Evolutionary conservation across 345 rosid genomes (phyloP).

Genomic region (Firmiana major): DNA sequence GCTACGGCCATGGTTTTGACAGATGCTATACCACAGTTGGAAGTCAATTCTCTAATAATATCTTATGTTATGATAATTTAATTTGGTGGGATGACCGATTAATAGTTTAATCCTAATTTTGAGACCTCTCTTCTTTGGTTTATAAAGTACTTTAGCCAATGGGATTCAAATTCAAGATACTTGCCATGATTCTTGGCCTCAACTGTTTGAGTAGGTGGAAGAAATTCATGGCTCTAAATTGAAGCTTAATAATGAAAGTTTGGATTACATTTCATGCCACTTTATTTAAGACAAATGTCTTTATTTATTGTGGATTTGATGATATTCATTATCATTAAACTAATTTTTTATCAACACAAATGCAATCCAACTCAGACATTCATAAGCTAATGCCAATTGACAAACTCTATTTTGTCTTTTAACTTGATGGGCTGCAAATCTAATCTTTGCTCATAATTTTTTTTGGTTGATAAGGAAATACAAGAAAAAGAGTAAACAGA

Average conservation of each 20-base stretch:
- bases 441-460: too few species aligned
- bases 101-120: neutral
- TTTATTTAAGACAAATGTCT: neutral
- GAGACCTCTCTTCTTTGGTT: neutral
- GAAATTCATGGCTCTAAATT: neutral
- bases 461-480: too few species aligned
- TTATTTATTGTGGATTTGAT: neutral
- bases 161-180: neutral
- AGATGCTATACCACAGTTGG: neutral
- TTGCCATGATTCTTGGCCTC: neutral
- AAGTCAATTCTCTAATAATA: neutral
- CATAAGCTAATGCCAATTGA: neutral
- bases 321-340: neutral
- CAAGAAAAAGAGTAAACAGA: too few species aligned
- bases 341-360: neutral
- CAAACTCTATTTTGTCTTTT: neutral
- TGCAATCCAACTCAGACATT: constrained; percentile 8
- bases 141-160: neutral
- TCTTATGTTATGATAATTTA: neutral
- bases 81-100: neutral
- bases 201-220: neutral
- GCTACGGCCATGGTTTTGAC: neutral
- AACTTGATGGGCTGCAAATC: too few species aligned
- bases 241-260: neutral
- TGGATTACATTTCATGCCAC: neutral